Evolutionary conservation across 805 yeast genomes (phyloP).

Genomic region (Schizosaccharomyces octosporus): DNA sequence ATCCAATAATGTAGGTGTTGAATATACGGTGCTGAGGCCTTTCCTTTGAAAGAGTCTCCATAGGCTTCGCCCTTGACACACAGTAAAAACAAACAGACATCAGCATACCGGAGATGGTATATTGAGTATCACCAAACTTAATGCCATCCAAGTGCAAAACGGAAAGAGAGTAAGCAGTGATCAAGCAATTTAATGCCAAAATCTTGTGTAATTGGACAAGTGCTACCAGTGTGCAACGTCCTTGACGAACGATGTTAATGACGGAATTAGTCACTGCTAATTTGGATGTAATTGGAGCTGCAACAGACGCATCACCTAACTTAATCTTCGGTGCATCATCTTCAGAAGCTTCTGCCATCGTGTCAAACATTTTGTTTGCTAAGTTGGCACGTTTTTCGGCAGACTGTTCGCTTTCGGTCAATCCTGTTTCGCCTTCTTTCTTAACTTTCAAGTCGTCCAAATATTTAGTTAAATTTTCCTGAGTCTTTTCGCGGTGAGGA

Average conservation of each 20-base stretch:
- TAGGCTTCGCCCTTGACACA: conserved; percentile 78
- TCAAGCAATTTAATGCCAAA: conserved; percentile 84
- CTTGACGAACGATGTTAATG: conserved; percentile 83
- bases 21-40: conserved; percentile 96
- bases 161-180: conserved; percentile 84
- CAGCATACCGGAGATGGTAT: conserved; percentile 84
- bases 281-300: conserved; percentile 95
- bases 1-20: conserved; percentile 89
- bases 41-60: conserved; percentile 67
- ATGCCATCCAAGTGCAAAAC: conserved; percentile 91
- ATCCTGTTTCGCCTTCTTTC: conserved; percentile 30
- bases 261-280: conserved; percentile 79
- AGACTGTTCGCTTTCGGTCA: conserved; percentile 15
- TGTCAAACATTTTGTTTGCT: conserved; percentile 42
- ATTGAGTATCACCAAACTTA: conserved; percentile 92
- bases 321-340: conserved; percentile 77
- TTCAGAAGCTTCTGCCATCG: conserved; percentile 32
- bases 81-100: conserved; percentile 85
- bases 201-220: conserved; percentile 98
- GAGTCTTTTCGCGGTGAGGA: conserved; percentile 48
- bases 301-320: conserved; percentile 95
- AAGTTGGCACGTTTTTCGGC: conserved; percentile 18
- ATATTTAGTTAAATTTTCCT: conserved; percentile 19
- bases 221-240: conserved; percentile 89
- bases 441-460: conserved; percentile 62